Conservation (phyloP, 108 stramenopile species). For the Cyclotella atomus region DNA sequence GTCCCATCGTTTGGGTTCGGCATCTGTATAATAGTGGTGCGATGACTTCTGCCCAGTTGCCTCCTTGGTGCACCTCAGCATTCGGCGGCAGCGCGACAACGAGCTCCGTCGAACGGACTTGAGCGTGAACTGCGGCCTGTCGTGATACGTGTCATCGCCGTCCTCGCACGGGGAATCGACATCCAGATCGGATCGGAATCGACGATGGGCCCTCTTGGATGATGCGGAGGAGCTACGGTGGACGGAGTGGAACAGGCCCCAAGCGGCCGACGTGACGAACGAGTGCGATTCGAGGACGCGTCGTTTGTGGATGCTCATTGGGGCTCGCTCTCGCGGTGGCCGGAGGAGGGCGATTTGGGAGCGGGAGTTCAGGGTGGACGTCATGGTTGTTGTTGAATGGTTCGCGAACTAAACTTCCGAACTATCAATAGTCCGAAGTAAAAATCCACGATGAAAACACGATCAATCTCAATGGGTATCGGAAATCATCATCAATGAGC, state of each 20-base stretch:
- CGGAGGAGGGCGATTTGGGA: slow-evolving; percentile 4
- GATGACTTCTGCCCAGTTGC: not conserved
- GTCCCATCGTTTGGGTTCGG: not conserved
- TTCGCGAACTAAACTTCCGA: too few species aligned
- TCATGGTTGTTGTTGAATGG: too few species aligned
- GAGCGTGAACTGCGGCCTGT: not conserved
- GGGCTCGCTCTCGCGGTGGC: not conserved
- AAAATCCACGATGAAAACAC: too few species aligned
- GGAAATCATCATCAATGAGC: too few species aligned
- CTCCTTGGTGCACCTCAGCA: not conserved
- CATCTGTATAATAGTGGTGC: not conserved
- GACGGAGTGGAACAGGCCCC: not conserved
- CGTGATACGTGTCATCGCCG: not conserved
- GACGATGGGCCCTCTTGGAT: not conserved
- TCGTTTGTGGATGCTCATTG: slow-evolving; percentile 10
- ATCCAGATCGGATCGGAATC: not conserved
- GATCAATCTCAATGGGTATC: too few species aligned
- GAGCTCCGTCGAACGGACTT: not conserved
- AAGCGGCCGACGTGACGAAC: not conserved
- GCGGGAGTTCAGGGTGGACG: too few species aligned
- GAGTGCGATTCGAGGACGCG: slow-evolving; percentile 9
- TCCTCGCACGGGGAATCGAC: not conserved
- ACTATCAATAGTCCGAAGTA: too few species aligned
- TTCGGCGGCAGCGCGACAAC: not conserved
- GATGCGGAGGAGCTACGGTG: not conserved